These are phyloP conservation scores for Pilatotrama ljubarskyi DNA, from an alignment of 768 basidiomycete genomes.

Conservation along the genomic window DNA sequence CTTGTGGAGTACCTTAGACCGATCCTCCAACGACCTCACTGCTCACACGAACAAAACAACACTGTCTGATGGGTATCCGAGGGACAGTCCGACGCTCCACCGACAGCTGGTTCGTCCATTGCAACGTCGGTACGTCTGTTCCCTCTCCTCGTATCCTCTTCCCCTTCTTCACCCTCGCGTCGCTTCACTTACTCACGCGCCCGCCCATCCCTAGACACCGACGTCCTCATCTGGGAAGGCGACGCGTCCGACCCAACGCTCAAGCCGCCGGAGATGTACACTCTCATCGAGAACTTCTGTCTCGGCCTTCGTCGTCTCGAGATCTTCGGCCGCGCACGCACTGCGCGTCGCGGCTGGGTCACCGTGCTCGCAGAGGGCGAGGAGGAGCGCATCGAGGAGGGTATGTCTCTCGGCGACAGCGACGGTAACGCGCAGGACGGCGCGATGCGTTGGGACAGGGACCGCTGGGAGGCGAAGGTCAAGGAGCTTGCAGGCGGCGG, in stretches of 20 bases:
- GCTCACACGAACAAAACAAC: conserved; percentile 89
- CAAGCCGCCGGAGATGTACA: conserved; percentile 95
- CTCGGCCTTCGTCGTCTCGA: conserved; percentile 90
- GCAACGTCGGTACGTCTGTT: conserved; percentile 79
- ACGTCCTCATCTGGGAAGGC: conserved; percentile 96
- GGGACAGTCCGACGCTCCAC: conserved; percentile 94
- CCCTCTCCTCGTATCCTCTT: conserved; percentile 10
- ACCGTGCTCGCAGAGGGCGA: conserved; percentile 73
- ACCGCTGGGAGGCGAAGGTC: conserved; percentile 64
- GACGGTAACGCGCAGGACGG: conserved; percentile 25
- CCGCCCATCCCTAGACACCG: conserved; percentile 64
- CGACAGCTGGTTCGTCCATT: conserved; percentile 97
- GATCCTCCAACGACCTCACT: conserved; percentile 86
- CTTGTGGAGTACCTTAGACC: conserved; percentile 46
- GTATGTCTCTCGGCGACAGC: conserved; percentile 30
- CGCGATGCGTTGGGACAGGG: conserved; percentile 58
- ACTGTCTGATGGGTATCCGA: conserved; percentile 95
- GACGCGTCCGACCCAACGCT: conserved; percentile 78
- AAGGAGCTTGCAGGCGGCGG: conserved; percentile 53
- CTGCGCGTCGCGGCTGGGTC: conserved; percentile 88
- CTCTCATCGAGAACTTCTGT: conserved; percentile 96
- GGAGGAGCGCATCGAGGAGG: conserved; percentile 48
- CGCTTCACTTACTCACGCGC: conserved; percentile 11
- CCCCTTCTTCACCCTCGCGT: not conserved
- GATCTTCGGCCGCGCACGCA: conserved; percentile 72